Base-by-base conservation (phyloP, 805 yeast species). In the Torulaspora microellipsoides region DNA sequence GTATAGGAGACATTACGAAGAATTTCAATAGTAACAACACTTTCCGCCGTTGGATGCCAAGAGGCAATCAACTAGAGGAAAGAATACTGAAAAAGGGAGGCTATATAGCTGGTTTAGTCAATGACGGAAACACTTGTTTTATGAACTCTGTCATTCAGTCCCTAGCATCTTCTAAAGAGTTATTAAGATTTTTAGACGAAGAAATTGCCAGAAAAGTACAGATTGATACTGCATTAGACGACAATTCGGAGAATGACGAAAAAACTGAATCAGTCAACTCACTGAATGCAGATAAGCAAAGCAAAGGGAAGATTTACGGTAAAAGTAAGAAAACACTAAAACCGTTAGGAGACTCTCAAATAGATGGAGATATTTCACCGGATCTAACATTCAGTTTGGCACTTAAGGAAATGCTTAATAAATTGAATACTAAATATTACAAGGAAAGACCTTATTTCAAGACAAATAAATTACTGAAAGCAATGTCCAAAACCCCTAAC, bases 121-220 rank as follows among this genome's bases (percentile, higher is more conserved):
- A 89, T 60, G 95, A 86, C 51, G 96, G 96, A 8, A 89, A 89
- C 60, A 87, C 96, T 0, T 89, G 97, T 62, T 89, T 89, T 57
- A 87, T 88, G 93, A 89, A 89, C 66, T 78, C 87, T 23, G 96
- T 89, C 1, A 63, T 89, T 17, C 96, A 89, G 62, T 76, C 85
- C 17, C 65, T 88, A 46, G 88, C 95, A 0, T 81, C 90, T 0
- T 81, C 90, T 1, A 72, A 74, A 28, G 76, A 80, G 27, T 68
- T 87, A 31, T 53, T 72, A 15, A 69, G 69, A 28, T 84, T 82
- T 54, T 68, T 85, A 36, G 75, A 77, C 30, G 65, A 69, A 10
- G 74, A 67, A 38, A 60, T 70, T 27, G 44, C 39, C 20, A 43
- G 40, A 25, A 43, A 43, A 17, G 38, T 31, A 10, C 27, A 34